A percentile compares a stretch with the other conserved stretches of the same genome.
Evolutionary conservation across 1,284 basidiomycete species (phyloP).

Genomic region (Paramarasmius palmivorus): DNA sequence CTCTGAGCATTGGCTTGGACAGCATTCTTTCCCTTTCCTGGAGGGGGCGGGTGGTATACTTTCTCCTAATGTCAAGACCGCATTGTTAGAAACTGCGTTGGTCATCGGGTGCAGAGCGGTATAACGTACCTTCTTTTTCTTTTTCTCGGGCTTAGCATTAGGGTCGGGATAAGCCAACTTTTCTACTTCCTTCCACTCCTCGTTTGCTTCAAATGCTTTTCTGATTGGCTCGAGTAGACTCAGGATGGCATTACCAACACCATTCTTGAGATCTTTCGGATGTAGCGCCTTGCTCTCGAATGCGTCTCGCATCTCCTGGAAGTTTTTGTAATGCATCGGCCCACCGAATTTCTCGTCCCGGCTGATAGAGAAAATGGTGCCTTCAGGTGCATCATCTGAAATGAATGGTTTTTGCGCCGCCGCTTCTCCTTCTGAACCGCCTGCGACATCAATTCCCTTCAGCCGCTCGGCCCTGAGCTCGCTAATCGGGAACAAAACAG

Average conservation of each 20-base stretch:
- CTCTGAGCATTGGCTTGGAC: too few species aligned
- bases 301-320: constrained; percentile 71
- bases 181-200: constrained; percentile 83
- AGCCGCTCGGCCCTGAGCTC: constrained; percentile 66
- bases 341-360: constrained; percentile 87
- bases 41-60: constrained; percentile 77
- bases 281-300: constrained; percentile 82
- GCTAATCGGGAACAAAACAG: constrained; percentile 90
- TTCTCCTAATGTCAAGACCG: constrained; percentile 50
- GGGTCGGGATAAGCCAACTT: constrained; percentile 85
- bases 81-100: too few species aligned
- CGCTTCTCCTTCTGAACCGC: constrained; percentile 39
- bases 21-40: constrained; percentile 68
- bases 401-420: constrained; percentile 61
- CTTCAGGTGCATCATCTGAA: constrained; percentile 70
- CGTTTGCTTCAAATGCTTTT: constrained; percentile 70
- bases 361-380: constrained; percentile 81
- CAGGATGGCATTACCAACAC: constrained; percentile 79
- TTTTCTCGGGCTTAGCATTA: constrained; percentile 59
- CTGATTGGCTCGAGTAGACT: constrained; percentile 84
- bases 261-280: constrained; percentile 88
- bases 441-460: constrained; percentile 40
- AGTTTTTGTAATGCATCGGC: constrained; percentile 72
- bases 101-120: constrained; percentile 1
- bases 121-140: constrained; percentile 62